Conservation (phyloP, 345 rosid species). For the Gynandropsis gynandra region DNA sequence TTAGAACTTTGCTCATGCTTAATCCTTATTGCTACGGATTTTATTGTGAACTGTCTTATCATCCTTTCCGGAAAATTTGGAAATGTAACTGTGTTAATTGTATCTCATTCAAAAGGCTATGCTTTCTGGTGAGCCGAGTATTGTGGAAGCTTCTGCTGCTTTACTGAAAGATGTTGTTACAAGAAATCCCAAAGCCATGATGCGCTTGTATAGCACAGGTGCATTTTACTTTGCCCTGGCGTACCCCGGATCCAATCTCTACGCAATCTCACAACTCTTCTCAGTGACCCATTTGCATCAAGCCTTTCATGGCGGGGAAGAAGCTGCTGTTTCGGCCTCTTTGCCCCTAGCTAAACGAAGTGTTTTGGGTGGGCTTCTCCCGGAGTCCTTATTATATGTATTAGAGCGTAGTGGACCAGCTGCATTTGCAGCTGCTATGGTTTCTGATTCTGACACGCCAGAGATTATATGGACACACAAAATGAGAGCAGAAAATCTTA, state of each 20-base stretch:
- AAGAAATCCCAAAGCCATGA: constrained; percentile 98
- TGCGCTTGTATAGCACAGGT: constrained; percentile 92
- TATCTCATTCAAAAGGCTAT: constrained; percentile 47
- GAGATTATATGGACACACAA: constrained; percentile 99
- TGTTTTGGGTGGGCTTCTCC: constrained; percentile 98
- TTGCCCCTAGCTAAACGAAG: constrained; percentile 95
- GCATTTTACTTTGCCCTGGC: constrained; percentile 93
- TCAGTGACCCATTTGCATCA: constrained; percentile 91
- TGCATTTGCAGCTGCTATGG: constrained; percentile 98
- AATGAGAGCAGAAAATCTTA: constrained; percentile 98
- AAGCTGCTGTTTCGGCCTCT: constrained; percentile 96
- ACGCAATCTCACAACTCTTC: constrained; percentile 84
- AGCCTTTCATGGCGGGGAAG: constrained; percentile 99
- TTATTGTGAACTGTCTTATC: constrained; percentile 2
- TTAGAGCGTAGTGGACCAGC: constrained; percentile 94
- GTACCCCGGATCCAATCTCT: constrained; percentile 96
- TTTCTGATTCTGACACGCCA: constrained; percentile 98
- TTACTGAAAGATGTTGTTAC: constrained; percentile 90
- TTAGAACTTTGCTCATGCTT: constrained; percentile 5
- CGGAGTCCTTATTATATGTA: constrained; percentile 91
- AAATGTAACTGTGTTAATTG: constrained; percentile 8
- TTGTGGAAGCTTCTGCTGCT: constrained; percentile 93
- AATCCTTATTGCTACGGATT: neutral
- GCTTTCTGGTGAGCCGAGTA: constrained; percentile 94
- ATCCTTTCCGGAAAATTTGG: constrained; percentile 10